Evolutionary conservation across 2,329 filamentous ascomycete genomes (phyloP).

Genomic region (Claviceps spartinae): DNA sequence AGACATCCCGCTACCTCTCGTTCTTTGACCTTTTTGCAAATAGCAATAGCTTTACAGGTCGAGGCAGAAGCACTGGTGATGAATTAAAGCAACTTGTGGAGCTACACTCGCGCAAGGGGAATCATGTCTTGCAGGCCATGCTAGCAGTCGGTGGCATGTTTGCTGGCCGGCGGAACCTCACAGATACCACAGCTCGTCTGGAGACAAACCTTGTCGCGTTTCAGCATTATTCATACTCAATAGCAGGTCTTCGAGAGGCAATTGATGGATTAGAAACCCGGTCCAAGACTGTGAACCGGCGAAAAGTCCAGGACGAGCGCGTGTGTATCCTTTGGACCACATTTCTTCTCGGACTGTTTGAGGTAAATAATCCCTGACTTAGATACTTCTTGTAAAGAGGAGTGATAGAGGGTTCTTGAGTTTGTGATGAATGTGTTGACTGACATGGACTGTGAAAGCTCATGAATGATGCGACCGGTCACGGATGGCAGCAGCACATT

Average conservation of each 20-base stretch:
- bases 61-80: conserved; percentile 3
- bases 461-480: conserved; percentile 5
- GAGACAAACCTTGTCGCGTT: conserved; percentile 8
- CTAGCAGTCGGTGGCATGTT: conserved; percentile 13
- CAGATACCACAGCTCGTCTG: not conserved
- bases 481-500: conserved; percentile 5
- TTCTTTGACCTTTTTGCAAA: conserved; percentile 16
- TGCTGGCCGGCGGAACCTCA: not conserved
- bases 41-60: conserved; percentile 16
- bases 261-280: conserved; percentile 2
- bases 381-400: not conserved
- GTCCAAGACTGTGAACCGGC: not conserved
- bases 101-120: conserved; percentile 3
- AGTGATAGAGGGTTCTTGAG: too few species aligned
- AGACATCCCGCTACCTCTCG: conserved; percentile 1
- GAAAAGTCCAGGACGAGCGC: not conserved
- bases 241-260: conserved; percentile 11
- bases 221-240: conserved; percentile 14
- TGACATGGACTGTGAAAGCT: not conserved
- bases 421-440: not conserved
- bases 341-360: conserved; percentile 20
- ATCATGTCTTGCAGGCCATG: conserved; percentile 15
- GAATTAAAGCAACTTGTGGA: conserved; percentile 12
- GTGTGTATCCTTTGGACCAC: conserved; percentile 19
- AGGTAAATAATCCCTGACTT: conserved; percentile 11